Base-by-base conservation (phyloP, 805 yeast species). In the Ogataea pignaliae region DNA sequence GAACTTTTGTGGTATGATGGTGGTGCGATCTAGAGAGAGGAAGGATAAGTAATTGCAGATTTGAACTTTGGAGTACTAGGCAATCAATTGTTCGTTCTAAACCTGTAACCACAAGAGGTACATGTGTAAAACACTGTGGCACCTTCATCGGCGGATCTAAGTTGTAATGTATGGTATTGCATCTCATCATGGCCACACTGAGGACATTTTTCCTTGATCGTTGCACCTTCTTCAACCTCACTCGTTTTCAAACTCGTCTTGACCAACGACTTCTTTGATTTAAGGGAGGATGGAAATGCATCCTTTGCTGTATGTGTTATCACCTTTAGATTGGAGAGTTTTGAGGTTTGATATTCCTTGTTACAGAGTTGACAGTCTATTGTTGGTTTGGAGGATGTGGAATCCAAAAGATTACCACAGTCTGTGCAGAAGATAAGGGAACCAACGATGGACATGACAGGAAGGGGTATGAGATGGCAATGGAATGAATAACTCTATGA, bases 91-190 rank as follows among this genome's bases (percentile, higher is more conserved):
- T 93, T 91, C 32, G 97, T 90, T 72, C 97, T 84, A 73, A 87
- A 90, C 59, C 88, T 81, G 75, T 91, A 88, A 36, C 90, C 89
- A 76, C 99, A 93, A 35, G 77, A 70, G 1, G 96, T 84, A 72
- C 99, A 93, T 1, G 99, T 91, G 70, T 93, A 95, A 64, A 93
- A 93, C 31, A 93, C 98, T 10, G 99, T 93, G 28, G 99, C 96
- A 76, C 99, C 99, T 76, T 93, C 99, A 75, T 93, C 99, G 1
- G 99, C 99, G 43, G 96, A 86, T 70, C 99, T 82, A 56, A 93
- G 76, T 68, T 93, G 99, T 54, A 93, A 72, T 4, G 99, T 93
- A 62, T 93, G 98, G 64, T 91, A 93, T 63, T 83, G 90, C 99
- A 95, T 95, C 67, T 93, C 97, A 61, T 93, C 97, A 67, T 90